These are phyloP conservation scores for Pilasporangium apinafurcum DNA, from an alignment of 352 stramenopile species.

Conservation along the genomic window DNA sequence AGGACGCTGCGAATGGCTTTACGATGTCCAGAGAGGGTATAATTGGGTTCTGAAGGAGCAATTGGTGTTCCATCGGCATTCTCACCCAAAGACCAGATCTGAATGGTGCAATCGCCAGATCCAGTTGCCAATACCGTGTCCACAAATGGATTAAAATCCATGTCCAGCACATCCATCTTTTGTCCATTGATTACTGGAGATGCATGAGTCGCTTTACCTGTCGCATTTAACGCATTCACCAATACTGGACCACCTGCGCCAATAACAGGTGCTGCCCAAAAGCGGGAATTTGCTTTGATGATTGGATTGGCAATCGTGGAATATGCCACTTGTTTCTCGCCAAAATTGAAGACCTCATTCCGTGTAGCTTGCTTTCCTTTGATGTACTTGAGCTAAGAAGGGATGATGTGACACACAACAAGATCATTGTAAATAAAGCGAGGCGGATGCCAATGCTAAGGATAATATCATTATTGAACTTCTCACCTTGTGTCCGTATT, in stretches of 20 bases:
- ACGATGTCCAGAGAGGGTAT: conserved; percentile 37
- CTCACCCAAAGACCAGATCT: conserved; percentile 45
- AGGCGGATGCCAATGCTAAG: background rate
- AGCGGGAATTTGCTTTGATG: conserved; percentile 45
- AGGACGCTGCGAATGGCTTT: conserved; percentile 46
- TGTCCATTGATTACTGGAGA: conserved; percentile 56
- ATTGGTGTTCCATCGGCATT: background rate
- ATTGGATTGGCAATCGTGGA: conserved; percentile 34
- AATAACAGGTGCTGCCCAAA: conserved; percentile 47
- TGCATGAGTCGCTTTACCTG: conserved; percentile 35
- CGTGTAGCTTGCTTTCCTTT: conserved; percentile 51
- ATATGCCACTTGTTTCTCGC: conserved; percentile 30
- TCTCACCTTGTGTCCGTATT: conserved; percentile 65
- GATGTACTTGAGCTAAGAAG: conserved; percentile 61
- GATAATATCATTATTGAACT: background rate
- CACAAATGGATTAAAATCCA: conserved; percentile 61
- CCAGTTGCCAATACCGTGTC: conserved; percentile 45
- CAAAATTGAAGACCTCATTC: conserved; percentile 51
- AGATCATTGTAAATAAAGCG: background rate
- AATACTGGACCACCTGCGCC: conserved; percentile 65
- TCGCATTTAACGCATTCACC: conserved; percentile 30
- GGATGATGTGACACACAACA: background rate
- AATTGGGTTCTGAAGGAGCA: conserved; percentile 4
- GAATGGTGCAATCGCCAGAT: conserved; percentile 48
- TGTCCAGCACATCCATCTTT: conserved; percentile 49